These are phyloP conservation scores for Rubia peregrina DNA, from an alignment of 305 asterid genomes.

Conservation along the genomic window DNA sequence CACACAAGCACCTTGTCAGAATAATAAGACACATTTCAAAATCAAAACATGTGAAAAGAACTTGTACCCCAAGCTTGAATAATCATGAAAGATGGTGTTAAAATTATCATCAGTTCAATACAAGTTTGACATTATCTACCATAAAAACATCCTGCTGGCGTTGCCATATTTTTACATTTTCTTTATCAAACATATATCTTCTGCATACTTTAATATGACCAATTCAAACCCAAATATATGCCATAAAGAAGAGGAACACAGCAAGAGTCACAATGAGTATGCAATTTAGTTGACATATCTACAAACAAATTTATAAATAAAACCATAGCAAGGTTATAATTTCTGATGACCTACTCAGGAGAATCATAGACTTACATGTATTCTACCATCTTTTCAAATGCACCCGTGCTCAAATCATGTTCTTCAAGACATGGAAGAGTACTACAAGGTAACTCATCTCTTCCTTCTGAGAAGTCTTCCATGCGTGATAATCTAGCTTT, in stretches of 20 bases:
- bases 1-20: neutral
- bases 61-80: neutral
- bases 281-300: neutral
- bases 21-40: neutral
- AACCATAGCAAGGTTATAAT: neutral
- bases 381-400: constrained; percentile 84
- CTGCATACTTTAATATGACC: neutral
- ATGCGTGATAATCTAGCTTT: constrained; percentile 75
- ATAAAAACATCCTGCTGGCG: neutral
- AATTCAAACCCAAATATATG: neutral
- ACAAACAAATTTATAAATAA: too few relatives aligned
- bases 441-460: constrained; percentile 33
- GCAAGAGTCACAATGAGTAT: neutral
- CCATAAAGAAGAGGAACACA: neutral
- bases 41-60: neutral
- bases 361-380: constrained; percentile 52
- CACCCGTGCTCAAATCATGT: constrained; percentile 67
- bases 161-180: neutral
- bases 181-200: neutral
- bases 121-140: neutral
- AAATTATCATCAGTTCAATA: neutral
- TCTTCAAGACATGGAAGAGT: constrained; percentile 76
- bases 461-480: constrained; percentile 58
- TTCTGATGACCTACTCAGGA: neutral
- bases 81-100: too few relatives aligned